These are phyloP conservation scores for Saccharata proteae DNA, from an alignment of 2,329 filamentous ascomycete species.

Conservation along the genomic window DNA sequence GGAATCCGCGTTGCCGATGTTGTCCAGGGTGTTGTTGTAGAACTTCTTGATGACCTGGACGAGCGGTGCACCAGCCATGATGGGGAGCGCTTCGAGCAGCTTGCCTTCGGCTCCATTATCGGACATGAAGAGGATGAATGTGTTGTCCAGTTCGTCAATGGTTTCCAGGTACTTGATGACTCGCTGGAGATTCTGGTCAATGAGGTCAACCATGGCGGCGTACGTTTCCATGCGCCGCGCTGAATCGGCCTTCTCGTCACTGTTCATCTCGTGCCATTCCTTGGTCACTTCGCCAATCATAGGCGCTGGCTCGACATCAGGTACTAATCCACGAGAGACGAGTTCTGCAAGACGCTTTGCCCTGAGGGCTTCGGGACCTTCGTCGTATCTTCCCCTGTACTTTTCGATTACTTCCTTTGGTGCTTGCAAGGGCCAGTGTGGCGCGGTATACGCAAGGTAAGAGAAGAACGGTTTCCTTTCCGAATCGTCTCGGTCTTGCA, in stretches of 20 bases:
- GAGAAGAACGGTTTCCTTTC: slow-evolving; percentile 8
- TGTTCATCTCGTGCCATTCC: slow-evolving; percentile 4
- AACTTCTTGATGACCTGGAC: slow-evolving; percentile 3
- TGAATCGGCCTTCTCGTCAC: slow-evolving; percentile 2
- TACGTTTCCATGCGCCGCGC: slow-evolving; percentile 7
- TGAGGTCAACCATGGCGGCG: slow-evolving; percentile 7
- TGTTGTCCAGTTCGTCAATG: slow-evolving; percentile 7
- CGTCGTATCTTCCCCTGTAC: slow-evolving; percentile 6
- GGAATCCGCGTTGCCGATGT: slow-evolving; percentile 4
- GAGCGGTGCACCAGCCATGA: slow-evolving; percentile 6
- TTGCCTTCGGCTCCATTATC: slow-evolving; percentile 9
- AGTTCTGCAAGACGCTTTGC: slow-evolving; percentile 1
- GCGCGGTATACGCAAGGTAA: slow-evolving; percentile 5
- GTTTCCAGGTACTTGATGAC: slow-evolving; percentile 4
- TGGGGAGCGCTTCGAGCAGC: slow-evolving; percentile 4
- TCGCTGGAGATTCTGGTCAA: slow-evolving; percentile 2
- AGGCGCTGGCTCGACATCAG: slow-evolving; percentile 4
- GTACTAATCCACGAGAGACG: slow-evolving; percentile 4
- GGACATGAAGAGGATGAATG: slow-evolving; percentile 8
- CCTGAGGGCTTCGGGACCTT: slow-evolving; percentile 3
- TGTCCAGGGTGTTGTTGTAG: slow-evolving; percentile 8
- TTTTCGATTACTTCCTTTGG: slow-evolving; percentile 3
- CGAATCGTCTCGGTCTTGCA: slow-evolving; percentile 1
- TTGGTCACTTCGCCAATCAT: neutral
- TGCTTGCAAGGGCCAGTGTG: slow-evolving; percentile 7